Base-by-base conservation (phyloP, 1,284 basidiomycete genomes). In the Ganoderma sinense region DNA sequence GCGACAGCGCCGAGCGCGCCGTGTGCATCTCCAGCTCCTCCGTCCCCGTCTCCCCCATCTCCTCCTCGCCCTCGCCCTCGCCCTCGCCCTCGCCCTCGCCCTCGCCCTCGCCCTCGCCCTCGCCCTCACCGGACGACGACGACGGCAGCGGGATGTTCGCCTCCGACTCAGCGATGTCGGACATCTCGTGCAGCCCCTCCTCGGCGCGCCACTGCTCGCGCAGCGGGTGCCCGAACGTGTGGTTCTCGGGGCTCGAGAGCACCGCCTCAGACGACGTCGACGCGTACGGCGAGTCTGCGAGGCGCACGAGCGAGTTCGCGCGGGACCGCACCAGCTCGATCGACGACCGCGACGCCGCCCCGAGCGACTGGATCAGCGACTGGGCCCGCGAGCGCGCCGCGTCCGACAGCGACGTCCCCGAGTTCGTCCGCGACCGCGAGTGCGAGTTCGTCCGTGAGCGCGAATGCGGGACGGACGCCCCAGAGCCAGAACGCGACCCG, bases 161-260 rank as follows among this genome's bases (percentile, higher is more conserved):
- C 33, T 71, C 75, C 23, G 70, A 60, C 64, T 74, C 75, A 3
- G 70, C 69, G 18, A 74, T 72, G 67, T 75, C 75, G 18, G 72
- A 71, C 48, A 75, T 72, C 13, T 75, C 74, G 40, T 75, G 72
- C 45, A 62, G 60, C 8, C 70, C 73, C 53, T 77, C 75, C 43
- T 75, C 74, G 16, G 69, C 73, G 33, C 75, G 33, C 75, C 74
- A 74, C 74, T 76, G 69, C 73, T 74, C 77, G 69, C 72, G 72
- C 73, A 81, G 77, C 18, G 87, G 90, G 64, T 87, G 85, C 10
- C 91, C 91, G 78, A 93, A 93, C 8, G 91, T 93, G 76, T 92
- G 85, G 77, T 91, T 92, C 75, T 92, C 91, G 0, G 83, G 83
- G 63, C 84, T 86, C 73, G 88, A 89, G 58, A 79, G 78, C 31